Evolutionary conservation across 2,329 filamentous ascomycete species (phyloP).

Genomic region (Trematosphaeria pertusa): DNA sequence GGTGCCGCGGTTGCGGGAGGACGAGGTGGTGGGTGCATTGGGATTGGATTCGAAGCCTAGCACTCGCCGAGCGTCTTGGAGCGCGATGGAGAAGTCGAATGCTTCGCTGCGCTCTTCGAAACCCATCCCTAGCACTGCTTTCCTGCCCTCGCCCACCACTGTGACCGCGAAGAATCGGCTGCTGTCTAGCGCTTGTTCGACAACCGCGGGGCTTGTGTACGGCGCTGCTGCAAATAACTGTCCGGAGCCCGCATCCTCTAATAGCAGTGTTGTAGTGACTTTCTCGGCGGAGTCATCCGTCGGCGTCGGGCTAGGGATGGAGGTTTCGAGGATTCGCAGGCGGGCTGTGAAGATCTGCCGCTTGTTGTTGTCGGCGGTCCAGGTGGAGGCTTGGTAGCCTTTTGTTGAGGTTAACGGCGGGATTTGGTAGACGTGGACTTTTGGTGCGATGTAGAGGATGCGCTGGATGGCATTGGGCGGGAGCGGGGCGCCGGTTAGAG

Average conservation of each 20-base stretch:
- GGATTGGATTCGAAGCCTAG: slow-evolving; percentile 64
- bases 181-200: slow-evolving; percentile 81
- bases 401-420: slow-evolving; percentile 79
- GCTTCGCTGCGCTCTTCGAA: slow-evolving; percentile 88
- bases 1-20: slow-evolving; percentile 18
- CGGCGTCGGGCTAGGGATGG: slow-evolving; percentile 52
- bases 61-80: slow-evolving; percentile 79
- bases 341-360: slow-evolving; percentile 87
- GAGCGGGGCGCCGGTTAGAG: slow-evolving; percentile 71
- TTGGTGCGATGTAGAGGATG: slow-evolving; percentile 76
- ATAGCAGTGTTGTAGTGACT: slow-evolving; percentile 75
- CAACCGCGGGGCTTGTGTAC: slow-evolving; percentile 68
- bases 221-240: slow-evolving; percentile 85
- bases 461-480: slow-evolving; percentile 82
- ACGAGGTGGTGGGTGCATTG: slow-evolving; percentile 16
- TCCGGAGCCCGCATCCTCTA: slow-evolving; percentile 76
- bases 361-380: slow-evolving; percentile 71
- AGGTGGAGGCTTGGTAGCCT: slow-evolving; percentile 78
- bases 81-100: slow-evolving; percentile 81
- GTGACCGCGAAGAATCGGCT: slow-evolving; percentile 84
- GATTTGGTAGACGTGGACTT: slow-evolving; percentile 87
- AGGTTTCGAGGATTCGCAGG: slow-evolving; percentile 79
- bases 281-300: slow-evolving; percentile 56
- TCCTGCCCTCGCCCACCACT: slow-evolving; percentile 77
- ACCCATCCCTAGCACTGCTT: slow-evolving; percentile 81